A percentile compares a stretch with the other conserved stretches of the same genome.
phyloP scores from a whole-genome alignment of 2,329 filamentous ascomycete species.

The Cladophialophora bantiana region DNA sequence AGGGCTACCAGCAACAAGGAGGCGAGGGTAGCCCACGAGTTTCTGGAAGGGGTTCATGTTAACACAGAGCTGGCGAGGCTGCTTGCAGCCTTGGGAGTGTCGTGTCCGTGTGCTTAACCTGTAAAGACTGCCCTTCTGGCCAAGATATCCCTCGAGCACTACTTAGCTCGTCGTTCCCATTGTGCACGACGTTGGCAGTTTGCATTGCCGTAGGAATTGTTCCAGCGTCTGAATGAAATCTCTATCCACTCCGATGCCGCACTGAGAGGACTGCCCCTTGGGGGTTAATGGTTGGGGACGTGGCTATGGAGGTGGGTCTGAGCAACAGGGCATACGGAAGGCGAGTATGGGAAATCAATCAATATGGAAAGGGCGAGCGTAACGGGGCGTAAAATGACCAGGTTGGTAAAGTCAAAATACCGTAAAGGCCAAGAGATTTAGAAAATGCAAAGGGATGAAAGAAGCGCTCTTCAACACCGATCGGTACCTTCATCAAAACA shows the following conservation, averaged over 20 bases:
- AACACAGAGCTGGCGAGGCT: background rate
- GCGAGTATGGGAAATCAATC: background rate
- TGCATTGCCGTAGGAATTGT: conserved; percentile 2
- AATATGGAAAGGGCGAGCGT: background rate
- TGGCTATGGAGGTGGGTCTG: conserved; percentile 1
- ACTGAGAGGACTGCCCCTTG: background rate
- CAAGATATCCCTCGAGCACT: background rate
- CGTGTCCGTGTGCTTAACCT: background rate
- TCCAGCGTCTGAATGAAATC: background rate
- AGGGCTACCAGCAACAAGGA: conserved; percentile 49
- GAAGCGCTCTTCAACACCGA: background rate
- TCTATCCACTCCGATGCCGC: background rate
- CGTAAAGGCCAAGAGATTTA: conserved; percentile 7
- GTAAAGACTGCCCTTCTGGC: background rate
- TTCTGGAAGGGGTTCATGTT: conserved; percentile 44
- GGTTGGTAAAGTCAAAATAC: conserved; percentile 16
- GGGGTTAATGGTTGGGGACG: background rate
- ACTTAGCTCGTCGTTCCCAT: background rate
- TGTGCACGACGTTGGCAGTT: background rate
- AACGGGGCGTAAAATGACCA: conserved; percentile 12
- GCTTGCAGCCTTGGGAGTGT: conserved; percentile 1
- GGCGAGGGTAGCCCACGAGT: conserved; percentile 46
- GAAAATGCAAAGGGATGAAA: background rate
- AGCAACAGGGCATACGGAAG: background rate
- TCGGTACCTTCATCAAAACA: background rate